Conservation (phyloP, 176 grass and related monocot genomes). For the Hordeum marinum region DNA sequence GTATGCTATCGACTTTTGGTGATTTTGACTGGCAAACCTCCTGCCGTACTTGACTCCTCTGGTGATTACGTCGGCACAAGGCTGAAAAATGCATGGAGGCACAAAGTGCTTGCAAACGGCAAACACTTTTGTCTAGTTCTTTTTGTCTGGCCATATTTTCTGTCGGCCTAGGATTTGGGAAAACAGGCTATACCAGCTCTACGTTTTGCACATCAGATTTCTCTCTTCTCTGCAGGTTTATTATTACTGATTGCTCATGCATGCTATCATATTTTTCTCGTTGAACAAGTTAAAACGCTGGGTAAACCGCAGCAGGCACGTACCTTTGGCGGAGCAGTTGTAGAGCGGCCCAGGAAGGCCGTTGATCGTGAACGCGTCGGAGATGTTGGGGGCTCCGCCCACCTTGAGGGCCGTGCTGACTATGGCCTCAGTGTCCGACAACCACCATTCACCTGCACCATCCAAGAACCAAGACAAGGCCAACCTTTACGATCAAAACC, state of each 20-base stretch:
- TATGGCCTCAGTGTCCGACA: conserved; percentile 41
- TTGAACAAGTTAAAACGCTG: too few species aligned
- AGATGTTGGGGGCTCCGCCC: conserved; percentile 49
- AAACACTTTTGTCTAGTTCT: too few species aligned
- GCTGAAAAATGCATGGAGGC: background rate
- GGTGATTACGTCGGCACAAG: too few species aligned
- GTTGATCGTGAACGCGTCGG: conserved; percentile 65
- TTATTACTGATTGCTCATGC: too few species aligned
- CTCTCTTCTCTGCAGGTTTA: too few species aligned
- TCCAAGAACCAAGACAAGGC: background rate
- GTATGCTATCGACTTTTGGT: background rate
- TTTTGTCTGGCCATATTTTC: too few species aligned
- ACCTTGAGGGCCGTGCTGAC: conserved; percentile 28
- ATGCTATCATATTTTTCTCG: too few species aligned
- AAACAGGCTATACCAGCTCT: background rate
- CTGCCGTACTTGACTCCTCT: background rate
- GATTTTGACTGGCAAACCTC: conserved; percentile 16
- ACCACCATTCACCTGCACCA: conserved; percentile 60
- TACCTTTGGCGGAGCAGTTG: conserved; percentile 56
- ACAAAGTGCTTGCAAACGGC: background rate
- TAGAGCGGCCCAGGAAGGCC: conserved; percentile 54
- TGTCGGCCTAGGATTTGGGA: too few species aligned
- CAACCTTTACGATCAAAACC: background rate
- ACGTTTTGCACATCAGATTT: background rate
- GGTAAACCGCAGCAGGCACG: background rate